A percentile compares a stretch with the other conserved stretches of the same genome.
Conservation (phyloP, 1,284 basidiomycete species). For the Cryptococcus hybrid region DNA sequence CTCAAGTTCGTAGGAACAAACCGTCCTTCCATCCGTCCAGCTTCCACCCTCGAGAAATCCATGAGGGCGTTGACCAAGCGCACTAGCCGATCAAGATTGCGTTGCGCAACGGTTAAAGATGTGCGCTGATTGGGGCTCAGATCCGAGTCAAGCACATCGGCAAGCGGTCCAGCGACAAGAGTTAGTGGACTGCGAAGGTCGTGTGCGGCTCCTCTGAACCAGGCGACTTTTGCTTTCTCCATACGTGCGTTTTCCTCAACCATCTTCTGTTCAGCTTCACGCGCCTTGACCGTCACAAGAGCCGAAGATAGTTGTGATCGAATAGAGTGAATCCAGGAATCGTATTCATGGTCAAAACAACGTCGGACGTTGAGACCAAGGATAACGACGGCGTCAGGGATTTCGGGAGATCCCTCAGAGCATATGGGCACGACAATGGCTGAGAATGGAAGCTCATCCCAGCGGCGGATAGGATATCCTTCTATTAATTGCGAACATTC, state of each 20-base stretch:
- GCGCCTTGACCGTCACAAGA: slow-evolving; percentile 37
- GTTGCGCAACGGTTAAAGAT: slow-evolving; percentile 34
- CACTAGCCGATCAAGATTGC: slow-evolving; percentile 39
- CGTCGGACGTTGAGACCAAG: slow-evolving; percentile 48
- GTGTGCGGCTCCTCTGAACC: slow-evolving; percentile 49
- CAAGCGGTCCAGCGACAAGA: slow-evolving; percentile 36
- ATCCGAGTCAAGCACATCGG: slow-evolving; percentile 33
- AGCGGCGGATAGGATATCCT: slow-evolving; percentile 41
- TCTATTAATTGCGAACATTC: slow-evolving; percentile 36
- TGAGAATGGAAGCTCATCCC: slow-evolving; percentile 43
- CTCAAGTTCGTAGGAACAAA: slow-evolving; percentile 47
- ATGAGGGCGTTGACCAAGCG: slow-evolving; percentile 46
- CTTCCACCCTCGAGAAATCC: slow-evolving; percentile 46
- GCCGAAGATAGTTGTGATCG: slow-evolving; percentile 36
- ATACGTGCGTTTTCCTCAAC: slow-evolving; percentile 45
- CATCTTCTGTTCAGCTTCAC: slow-evolving; percentile 42
- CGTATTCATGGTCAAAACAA: slow-evolving; percentile 43
- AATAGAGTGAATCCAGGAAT: slow-evolving; percentile 36
- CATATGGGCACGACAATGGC: slow-evolving; percentile 49
- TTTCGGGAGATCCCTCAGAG: slow-evolving; percentile 32
- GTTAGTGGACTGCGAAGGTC: slow-evolving; percentile 48
- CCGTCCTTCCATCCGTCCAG: slow-evolving; percentile 38
- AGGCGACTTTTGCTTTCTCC: slow-evolving; percentile 46
- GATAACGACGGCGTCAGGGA: slow-evolving; percentile 48
- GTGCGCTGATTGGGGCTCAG: slow-evolving; percentile 23